Conservation (phyloP, 75 land plant genomes). For the Pinus albicaulis region DNA sequence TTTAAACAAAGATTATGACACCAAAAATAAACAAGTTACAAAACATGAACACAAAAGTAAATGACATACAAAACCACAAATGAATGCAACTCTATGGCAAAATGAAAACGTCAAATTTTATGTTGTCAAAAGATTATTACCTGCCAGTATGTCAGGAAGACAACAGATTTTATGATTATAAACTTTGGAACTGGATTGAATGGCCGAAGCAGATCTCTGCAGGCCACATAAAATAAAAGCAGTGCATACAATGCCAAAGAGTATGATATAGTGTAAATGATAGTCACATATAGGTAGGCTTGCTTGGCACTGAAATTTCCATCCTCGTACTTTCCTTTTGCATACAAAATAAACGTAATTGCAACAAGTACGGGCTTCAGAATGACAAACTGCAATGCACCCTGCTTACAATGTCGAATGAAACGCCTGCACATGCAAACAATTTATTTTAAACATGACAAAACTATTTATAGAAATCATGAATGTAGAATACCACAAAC, state of each 20-base stretch:
- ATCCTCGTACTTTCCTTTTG: constrained; percentile 83
- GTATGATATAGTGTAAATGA: constrained; percentile 92
- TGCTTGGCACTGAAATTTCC: constrained; percentile 83
- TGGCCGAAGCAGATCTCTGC: constrained; percentile 89
- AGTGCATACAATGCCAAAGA: constrained; percentile 82
- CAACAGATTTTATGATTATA: constrained; percentile 94
- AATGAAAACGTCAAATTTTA: neutral
- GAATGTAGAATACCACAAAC: neutral
- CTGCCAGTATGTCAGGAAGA: constrained; percentile 99
- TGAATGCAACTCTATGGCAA: neutral
- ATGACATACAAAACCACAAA: constrained; percentile 2
- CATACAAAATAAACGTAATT: constrained; percentile 74
- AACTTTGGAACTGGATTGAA: constrained; percentile 98
- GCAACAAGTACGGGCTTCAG: constrained; percentile 87
- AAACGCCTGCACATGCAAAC: constrained; percentile 68
- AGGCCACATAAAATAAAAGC: constrained; percentile 90
- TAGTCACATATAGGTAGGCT: constrained; percentile 81
- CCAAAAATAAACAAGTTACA: neutral
- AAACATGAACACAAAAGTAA: neutral
- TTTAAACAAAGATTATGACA: neutral
- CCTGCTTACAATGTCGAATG: constrained; percentile 94
- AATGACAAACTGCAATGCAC: constrained; percentile 91
- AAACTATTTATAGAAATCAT: neutral
- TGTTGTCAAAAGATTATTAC: constrained; percentile 25
- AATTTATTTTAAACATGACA: neutral